Conservation (phyloP, 176 grass and related monocot genomes). For the Ananas comosus region DNA sequence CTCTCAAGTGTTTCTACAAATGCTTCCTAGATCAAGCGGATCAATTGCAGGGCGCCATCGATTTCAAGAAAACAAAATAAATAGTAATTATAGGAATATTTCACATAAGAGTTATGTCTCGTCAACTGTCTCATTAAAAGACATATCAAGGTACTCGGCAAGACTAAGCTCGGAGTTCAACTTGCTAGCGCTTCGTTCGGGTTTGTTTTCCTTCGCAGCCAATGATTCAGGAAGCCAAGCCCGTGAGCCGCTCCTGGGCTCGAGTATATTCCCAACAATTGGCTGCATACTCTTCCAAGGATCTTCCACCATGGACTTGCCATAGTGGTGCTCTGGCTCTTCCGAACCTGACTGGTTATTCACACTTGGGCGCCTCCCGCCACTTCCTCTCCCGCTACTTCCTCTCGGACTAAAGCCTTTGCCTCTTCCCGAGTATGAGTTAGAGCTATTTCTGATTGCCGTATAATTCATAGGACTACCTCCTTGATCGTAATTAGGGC, state of each 20-base stretch:
- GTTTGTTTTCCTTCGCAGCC: conserved; percentile 10
- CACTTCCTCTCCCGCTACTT: background rate
- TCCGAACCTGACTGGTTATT: background rate
- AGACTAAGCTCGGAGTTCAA: conserved; percentile 23
- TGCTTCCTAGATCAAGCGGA: no score
- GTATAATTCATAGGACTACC: conserved; percentile 1
- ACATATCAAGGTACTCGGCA: conserved; percentile 26
- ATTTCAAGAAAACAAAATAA: background rate
- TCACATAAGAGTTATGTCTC: conserved; percentile 3
- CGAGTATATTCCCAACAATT: conserved; percentile 17
- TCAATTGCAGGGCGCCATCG: background rate
- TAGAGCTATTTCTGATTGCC: background rate
- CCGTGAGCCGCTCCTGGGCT: background rate
- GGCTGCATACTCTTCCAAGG: conserved; percentile 23
- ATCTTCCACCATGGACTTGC: conserved; percentile 27
- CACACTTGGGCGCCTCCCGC: conserved; percentile 16
- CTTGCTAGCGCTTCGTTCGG: conserved; percentile 9
- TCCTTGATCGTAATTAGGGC: conserved; percentile 2
- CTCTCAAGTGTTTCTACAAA: no score
- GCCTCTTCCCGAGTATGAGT: conserved; percentile 10
- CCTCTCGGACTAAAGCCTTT: background rate
- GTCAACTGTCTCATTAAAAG: conserved; percentile 22
- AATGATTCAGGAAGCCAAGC: conserved; percentile 22
- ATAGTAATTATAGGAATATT: conserved; percentile 1
- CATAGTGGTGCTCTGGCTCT: conserved; percentile 7